Evolutionary conservation across 2,329 filamentous ascomycete species (phyloP), one percentile per base, ranked within the genome.

Genomic region (Fusarium sp.): DNA sequence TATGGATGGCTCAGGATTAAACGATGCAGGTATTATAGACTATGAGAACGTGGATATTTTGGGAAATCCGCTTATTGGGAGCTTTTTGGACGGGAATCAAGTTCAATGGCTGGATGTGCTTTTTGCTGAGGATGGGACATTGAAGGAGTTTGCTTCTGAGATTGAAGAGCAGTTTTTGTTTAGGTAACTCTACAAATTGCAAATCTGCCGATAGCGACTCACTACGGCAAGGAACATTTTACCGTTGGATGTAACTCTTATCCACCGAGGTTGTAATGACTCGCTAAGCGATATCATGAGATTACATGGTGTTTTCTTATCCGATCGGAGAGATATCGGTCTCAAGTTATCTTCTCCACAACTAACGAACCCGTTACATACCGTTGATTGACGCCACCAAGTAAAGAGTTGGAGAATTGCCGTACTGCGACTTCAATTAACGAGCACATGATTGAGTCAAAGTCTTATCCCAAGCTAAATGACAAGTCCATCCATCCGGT

Each of bases 91-190:
- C 22, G 76, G 76, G 10, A 72, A 53, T 14, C 60, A 74, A 11
- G 68, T 73, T 14, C 75, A 76, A 1, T 76, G 75, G 73, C 38
- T 73, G 0, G 76, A 77, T 42, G 46, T 66, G 3, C 46, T 74
- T 12, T 77, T 77, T 49, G 42, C 70, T 0, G 75, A 77, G 14
- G 73, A 77, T 16, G 75, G 74, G 3, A 75, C 68, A 0, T 43
- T 76, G 22, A 64, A 71, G 27, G 69, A 77, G 8, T 72, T 76
- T 54, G 73, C 73, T 18, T 72, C 73, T 2, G 76, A 77, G 54
- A 71, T 77, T 52, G 76, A 77, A 34, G 75, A 77, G 14, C 74
- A 72, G 22, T 73, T 75, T 50, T 25, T 73, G 18, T 75, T 75
- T 10, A 67, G 68, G 2, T 56, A 59, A 18, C 3, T 15, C 30